These are phyloP conservation scores for Elsinoe batatas DNA, from an alignment of 2,329 filamentous ascomycete species.

Conservation along the genomic window DNA sequence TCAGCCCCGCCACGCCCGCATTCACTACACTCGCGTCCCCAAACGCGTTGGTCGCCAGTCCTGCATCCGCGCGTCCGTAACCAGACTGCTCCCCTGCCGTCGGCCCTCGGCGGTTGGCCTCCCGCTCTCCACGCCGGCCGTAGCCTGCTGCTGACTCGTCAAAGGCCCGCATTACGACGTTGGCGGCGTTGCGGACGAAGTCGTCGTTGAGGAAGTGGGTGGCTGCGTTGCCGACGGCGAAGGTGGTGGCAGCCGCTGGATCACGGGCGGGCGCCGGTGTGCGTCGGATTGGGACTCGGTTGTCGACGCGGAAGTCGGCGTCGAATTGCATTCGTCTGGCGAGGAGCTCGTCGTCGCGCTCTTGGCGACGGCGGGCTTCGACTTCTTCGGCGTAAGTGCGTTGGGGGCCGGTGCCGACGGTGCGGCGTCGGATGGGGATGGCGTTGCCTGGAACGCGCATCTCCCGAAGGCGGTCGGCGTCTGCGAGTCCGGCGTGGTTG, in stretches of 20 bases:
- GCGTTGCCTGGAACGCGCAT: conserved; percentile 39
- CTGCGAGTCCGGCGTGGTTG: conserved; percentile 45
- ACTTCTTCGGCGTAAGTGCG: conserved; percentile 30
- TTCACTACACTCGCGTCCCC: conserved; percentile 26
- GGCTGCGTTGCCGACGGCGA: conserved; percentile 41
- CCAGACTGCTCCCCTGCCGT: conserved; percentile 16
- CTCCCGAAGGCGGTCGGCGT: conserved; percentile 46
- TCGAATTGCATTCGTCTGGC: conserved; percentile 44
- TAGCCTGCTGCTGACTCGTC: conserved; percentile 22
- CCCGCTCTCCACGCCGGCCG: conserved; percentile 24
- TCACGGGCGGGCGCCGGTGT: conserved; percentile 19
- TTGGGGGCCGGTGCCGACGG: conserved; percentile 19
- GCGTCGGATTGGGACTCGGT: no score
- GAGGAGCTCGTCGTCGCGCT: conserved; percentile 40
- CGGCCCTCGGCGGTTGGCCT: conserved; percentile 21
- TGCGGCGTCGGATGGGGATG: conserved; percentile 26
- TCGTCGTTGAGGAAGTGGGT: conserved; percentile 54
- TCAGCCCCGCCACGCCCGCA: not conserved
- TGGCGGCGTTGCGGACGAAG: conserved; percentile 33
- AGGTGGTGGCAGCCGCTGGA: conserved; percentile 21
- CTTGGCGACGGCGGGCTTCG: conserved; percentile 33
- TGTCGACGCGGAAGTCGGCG: conserved; percentile 9
- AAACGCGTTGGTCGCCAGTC: conserved; percentile 25
- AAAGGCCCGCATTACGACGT: conserved; percentile 26
- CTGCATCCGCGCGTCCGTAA: conserved; percentile 16